Evolutionary conservation across 2,329 filamentous ascomycete species (phyloP).

Genomic region (Trichoderma afroharzianum): DNA sequence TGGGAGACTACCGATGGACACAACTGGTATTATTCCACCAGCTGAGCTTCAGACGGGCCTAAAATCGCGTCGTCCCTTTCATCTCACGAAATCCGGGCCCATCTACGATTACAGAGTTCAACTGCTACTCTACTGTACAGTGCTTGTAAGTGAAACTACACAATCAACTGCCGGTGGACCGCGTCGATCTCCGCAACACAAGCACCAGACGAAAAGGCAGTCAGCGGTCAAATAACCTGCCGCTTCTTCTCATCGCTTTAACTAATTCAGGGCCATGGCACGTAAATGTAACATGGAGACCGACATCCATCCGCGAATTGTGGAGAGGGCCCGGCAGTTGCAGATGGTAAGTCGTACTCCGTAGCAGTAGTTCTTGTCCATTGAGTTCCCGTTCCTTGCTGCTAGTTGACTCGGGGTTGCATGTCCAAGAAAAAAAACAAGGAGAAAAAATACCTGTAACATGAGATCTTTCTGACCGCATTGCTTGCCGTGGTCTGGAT

Average conservation of each 20-base stretch:
- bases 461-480: conserved; percentile 9
- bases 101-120: background rate
- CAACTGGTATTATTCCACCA: background rate
- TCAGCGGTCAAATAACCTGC: background rate
- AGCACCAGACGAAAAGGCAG: background rate
- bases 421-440: background rate
- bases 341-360: background rate
- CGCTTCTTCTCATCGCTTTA: background rate
- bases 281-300: background rate
- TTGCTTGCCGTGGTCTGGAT: background rate
- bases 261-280: background rate
- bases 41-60: background rate
- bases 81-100: background rate
- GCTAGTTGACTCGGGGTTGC: background rate
- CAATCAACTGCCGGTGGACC: background rate
- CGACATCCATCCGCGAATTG: background rate
- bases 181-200: background rate
- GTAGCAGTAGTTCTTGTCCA: background rate
- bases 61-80: background rate
- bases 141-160: background rate
- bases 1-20: background rate
- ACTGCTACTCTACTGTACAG: background rate
- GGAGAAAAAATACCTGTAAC: background rate
- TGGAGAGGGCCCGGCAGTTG: conserved; percentile 9
- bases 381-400: background rate